phyloP scores from a whole-genome alignment of 106 monocot genomes.

The Vanilla planifolia region DNA sequence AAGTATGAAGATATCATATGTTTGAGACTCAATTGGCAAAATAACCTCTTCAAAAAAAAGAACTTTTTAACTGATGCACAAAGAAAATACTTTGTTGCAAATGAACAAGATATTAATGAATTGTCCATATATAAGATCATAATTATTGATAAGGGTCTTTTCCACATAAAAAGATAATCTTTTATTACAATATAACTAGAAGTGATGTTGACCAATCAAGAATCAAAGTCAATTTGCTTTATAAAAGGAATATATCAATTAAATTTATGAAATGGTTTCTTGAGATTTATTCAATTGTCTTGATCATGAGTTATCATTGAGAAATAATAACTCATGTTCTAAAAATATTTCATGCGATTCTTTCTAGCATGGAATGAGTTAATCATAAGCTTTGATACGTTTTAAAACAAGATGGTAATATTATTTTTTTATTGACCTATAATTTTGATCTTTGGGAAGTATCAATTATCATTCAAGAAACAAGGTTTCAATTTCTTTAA shows the following conservation, averaged over 20 bases:
- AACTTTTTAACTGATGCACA: not conserved
- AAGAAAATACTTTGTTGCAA: constrained; percentile 14
- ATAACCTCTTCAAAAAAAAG: too few relatives aligned
- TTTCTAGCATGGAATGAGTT: too few relatives aligned
- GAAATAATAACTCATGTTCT: not conserved
- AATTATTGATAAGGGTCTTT: constrained; percentile 11
- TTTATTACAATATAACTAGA: not conserved
- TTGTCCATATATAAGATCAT: constrained; percentile 14
- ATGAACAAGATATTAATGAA: constrained; percentile 14
- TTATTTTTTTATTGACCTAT: too few relatives aligned
- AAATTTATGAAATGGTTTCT: constrained; percentile 20
- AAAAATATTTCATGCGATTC: too few relatives aligned
- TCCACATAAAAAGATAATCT: constrained; percentile 5
- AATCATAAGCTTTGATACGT: too few relatives aligned
- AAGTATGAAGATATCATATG: too few relatives aligned
- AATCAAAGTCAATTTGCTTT: constrained; percentile 11
- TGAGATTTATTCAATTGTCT: constrained; percentile 16
- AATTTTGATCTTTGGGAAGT: too few relatives aligned
- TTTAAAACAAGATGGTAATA: too few relatives aligned
- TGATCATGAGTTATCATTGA: constrained; percentile 16
- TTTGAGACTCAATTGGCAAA: too few relatives aligned
- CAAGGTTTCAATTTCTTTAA: too few relatives aligned
- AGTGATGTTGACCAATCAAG: not conserved
- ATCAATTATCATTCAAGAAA: too few relatives aligned
- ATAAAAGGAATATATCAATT: constrained; percentile 22